phyloP scores from a whole-genome alignment of 1,284 basidiomycete species.

The Fomitopsis pinicola region DNA sequence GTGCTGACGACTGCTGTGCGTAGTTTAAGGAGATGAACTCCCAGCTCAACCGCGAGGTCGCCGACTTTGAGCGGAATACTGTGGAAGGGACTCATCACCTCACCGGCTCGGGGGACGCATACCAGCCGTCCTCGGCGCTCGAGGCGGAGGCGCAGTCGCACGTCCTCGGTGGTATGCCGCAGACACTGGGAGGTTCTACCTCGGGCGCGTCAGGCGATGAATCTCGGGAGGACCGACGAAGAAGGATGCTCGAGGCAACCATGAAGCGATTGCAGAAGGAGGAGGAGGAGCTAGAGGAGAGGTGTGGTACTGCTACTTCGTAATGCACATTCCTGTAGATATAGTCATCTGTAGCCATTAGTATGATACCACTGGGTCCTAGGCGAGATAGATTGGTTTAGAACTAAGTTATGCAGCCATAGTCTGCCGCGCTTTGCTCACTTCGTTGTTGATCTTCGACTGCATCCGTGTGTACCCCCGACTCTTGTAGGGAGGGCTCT shows the following conservation, averaged over 20 bases:
- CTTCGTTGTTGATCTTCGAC: no score
- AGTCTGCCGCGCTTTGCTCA: no score
- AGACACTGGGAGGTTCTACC: slow-evolving; percentile 25
- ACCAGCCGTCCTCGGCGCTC: slow-evolving; percentile 48
- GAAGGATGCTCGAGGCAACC: slow-evolving; percentile 52
- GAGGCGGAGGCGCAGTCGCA: slow-evolving; percentile 48
- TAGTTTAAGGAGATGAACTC: slow-evolving; percentile 78
- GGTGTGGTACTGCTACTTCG: slow-evolving; percentile 51
- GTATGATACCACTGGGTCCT: background rate
- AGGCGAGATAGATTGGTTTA: no score
- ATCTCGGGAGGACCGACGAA: slow-evolving; percentile 51
- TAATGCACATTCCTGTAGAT: background rate
- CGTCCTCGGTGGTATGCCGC: slow-evolving; percentile 41
- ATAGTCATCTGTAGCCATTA: background rate
- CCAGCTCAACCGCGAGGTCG: slow-evolving; percentile 66
- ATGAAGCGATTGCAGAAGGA: slow-evolving; percentile 53
- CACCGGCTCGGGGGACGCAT: slow-evolving; percentile 34
- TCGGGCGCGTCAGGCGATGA: slow-evolving; percentile 28
- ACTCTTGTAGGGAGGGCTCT: no score
- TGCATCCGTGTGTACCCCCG: no score
- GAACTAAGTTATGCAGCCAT: no score
- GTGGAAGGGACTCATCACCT: slow-evolving; percentile 54
- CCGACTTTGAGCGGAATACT: slow-evolving; percentile 55
- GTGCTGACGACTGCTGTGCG: background rate
- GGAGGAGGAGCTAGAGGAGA: slow-evolving; percentile 68